These are phyloP conservation scores for Syzygium syzygioides DNA, from an alignment of 441 rosid species.

Conservation along the genomic window DNA sequence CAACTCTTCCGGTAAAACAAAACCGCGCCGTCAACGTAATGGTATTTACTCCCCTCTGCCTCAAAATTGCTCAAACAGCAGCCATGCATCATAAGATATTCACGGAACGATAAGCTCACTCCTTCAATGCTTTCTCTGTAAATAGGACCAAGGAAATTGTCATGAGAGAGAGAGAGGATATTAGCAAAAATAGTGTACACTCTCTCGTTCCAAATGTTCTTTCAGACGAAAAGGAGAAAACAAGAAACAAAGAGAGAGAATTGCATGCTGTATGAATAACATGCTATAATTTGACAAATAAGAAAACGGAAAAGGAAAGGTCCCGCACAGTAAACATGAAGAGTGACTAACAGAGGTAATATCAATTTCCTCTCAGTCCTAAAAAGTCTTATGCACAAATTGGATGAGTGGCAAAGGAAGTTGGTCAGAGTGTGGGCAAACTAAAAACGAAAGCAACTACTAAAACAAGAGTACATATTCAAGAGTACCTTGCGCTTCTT, in stretches of 20 bases:
- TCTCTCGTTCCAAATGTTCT: background rate
- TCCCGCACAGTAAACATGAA: background rate
- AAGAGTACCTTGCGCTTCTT: conserved; percentile 46
- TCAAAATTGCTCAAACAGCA: background rate
- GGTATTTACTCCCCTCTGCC: background rate
- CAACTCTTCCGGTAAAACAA: background rate
- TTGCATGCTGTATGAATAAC: background rate
- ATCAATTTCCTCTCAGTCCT: background rate
- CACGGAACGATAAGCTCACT: background rate
- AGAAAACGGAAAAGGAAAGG: background rate
- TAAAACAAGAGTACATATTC: background rate
- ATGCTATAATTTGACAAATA: background rate
- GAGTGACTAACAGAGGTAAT: background rate
- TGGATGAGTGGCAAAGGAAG: background rate
- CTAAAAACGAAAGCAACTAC: background rate
- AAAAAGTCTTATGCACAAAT: background rate
- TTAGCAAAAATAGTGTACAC: background rate
- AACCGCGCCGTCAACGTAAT: background rate
- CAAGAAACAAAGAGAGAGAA: background rate
- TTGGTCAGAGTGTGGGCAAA: background rate
- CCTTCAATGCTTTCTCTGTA: conserved; percentile 33
- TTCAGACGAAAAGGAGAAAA: background rate
- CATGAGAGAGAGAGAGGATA: background rate
- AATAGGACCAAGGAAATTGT: background rate
- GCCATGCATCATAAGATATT: background rate